A percentile compares a stretch with the other conserved stretches of the same genome.
These are phyloP conservation scores for Colletotrichum viniferum DNA, from an alignment of 2,329 filamentous ascomycete genomes.

Conservation along the genomic window DNA sequence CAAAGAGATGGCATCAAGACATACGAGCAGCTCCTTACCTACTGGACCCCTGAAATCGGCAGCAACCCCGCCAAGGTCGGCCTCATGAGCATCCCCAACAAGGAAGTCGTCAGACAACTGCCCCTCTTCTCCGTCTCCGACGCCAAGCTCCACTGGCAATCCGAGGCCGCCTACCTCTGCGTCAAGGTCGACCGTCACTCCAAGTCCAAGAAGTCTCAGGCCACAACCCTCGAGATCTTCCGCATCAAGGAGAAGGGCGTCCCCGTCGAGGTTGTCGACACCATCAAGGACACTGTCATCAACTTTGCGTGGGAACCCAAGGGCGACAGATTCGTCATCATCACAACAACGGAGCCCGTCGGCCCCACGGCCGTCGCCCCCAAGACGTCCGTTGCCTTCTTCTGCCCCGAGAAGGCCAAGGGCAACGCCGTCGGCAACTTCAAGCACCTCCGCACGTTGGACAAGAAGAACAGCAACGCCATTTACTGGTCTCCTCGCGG, in stretches of 20 bases:
- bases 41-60: constrained; percentile 98
- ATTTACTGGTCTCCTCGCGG: constrained; percentile 99
- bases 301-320: constrained; percentile 99
- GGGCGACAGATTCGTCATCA: constrained; percentile 95
- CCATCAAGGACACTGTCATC: constrained; percentile 97
- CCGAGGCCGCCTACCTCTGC: constrained; percentile 89
- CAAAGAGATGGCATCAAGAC: constrained; percentile 84
- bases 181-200: constrained; percentile 99
- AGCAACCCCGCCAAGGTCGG: constrained; percentile 98
- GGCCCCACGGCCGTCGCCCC: constrained; percentile 81
- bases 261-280: constrained; percentile 96
- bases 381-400: constrained; percentile 95
- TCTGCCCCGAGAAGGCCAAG: constrained; percentile 95
- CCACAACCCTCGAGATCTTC: constrained; percentile 98
- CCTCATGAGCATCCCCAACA: constrained; percentile 94
- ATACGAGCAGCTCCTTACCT: constrained; percentile 96
- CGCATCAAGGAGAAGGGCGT: constrained; percentile 96
- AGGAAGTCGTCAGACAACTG: constrained; percentile 90
- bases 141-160: constrained; percentile 99
- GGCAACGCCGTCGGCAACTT: constrained; percentile 84
- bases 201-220: constrained; percentile 98
- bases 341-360: constrained; percentile 87
- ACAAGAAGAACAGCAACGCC: constrained; percentile 99
- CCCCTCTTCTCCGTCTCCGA: constrained; percentile 99
- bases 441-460: constrained; percentile 91